Conservation (phyloP, 2,329 filamentous ascomycete genomes). For the Lasiodiplodia sp. region DNA sequence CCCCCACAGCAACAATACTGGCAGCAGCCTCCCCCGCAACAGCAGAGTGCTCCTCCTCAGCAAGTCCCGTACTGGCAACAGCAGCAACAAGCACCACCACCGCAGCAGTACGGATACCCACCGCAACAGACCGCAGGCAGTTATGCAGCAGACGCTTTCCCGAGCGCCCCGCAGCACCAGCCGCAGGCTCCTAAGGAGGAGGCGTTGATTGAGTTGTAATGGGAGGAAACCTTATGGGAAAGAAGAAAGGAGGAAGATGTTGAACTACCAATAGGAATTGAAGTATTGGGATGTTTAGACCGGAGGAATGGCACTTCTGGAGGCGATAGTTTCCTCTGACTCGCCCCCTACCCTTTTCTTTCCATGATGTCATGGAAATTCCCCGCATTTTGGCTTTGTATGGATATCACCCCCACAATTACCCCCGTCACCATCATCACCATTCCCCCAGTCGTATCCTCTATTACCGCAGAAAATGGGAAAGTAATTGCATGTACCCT, state of each 20-base stretch:
- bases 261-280: not conserved
- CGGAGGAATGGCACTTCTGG: not conserved
- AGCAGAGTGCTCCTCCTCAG: conserved; percentile 35
- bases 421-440: not conserved
- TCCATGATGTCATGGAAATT: not conserved
- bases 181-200: conserved; percentile 69
- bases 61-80: conserved; percentile 41
- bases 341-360: not conserved
- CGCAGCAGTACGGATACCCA: conserved; percentile 45
- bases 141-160: conserved; percentile 62
- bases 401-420: not conserved
- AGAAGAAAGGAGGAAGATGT: not conserved
- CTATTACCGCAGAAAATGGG: not conserved
- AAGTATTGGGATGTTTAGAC: not conserved
- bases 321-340: not conserved
- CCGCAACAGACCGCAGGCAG: conserved; percentile 38
- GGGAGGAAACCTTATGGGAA: not conserved
- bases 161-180: conserved; percentile 66
- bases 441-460: not conserved
- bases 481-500: not conserved
- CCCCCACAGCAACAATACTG: conserved; percentile 29
- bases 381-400: not conserved
- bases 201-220: conserved; percentile 78
- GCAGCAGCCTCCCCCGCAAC: conserved; percentile 32
- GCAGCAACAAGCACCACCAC: conserved; percentile 38